These are phyloP conservation scores for Aspergillus piperis DNA, from an alignment of 2,329 filamentous ascomycete species.

Conservation along the genomic window DNA sequence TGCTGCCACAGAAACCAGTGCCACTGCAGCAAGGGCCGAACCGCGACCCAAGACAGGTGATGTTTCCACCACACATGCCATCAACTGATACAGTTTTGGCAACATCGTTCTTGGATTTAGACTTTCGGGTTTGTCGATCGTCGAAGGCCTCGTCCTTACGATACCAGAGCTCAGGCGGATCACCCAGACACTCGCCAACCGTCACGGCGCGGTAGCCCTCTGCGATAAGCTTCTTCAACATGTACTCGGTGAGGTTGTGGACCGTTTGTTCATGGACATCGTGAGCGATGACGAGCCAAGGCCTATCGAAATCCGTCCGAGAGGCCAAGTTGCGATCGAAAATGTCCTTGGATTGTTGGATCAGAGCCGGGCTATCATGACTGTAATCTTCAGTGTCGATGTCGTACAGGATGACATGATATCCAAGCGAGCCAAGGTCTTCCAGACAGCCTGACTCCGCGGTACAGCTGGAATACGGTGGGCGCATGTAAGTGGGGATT, in stretches of 20 bases:
- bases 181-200: constrained; percentile 47
- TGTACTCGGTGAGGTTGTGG: constrained; percentile 45
- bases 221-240: constrained; percentile 35
- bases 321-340: constrained; percentile 38
- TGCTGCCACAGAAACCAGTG: constrained; percentile 34
- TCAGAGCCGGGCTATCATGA: constrained; percentile 38
- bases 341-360: constrained; percentile 44
- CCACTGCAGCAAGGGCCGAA: constrained; percentile 39
- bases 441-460: constrained; percentile 40
- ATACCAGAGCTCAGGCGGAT: constrained; percentile 44
- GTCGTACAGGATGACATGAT: constrained; percentile 52
- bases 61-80: constrained; percentile 38
- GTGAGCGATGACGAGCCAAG: constrained; percentile 46
- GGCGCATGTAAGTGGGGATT: constrained; percentile 57
- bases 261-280: constrained; percentile 48
- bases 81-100: constrained; percentile 30
- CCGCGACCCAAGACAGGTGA: constrained; percentile 36
- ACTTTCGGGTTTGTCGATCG: constrained; percentile 22
- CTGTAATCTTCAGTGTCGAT: constrained; percentile 52
- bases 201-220: constrained; percentile 43
- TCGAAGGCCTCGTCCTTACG: constrained; percentile 34
- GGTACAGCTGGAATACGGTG: constrained; percentile 50
- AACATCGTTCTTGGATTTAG: constrained; percentile 11
- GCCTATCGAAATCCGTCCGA: constrained; percentile 29
- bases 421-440: constrained; percentile 50